Evolutionary conservation across 768 basidiomycete species (phyloP), one percentile per base, ranked within the genome.

Genomic region (Gymnopilus dilepis): DNA sequence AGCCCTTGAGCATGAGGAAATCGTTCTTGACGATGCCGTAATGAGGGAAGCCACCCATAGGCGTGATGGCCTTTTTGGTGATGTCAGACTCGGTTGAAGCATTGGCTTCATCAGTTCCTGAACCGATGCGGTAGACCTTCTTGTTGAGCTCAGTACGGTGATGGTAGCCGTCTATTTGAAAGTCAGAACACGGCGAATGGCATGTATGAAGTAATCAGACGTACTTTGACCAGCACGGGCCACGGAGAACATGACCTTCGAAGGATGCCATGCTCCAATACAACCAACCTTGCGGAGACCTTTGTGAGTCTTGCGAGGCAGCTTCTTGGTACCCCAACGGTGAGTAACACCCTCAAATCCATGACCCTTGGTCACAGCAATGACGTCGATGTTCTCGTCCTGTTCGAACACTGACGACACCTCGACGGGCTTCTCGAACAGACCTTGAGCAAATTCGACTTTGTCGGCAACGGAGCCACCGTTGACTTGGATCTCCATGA

Each of bases 171-270:
- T 95, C 92, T 94, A n/a, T n/a, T n/a, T n/a, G n/a, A n/a, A n/a
- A n/a, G 63, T n/a, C 45, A 61, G 7, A 65, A 21, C 42, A 19
- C 21, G 26, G 37, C 26, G 50, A 33, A 45, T 21, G 21, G 24
- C 19, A 5, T n/a, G 55, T 60, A 51, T 40, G 45, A 33, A 38
- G 22, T 8, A n/a, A 42, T 43, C 9, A 51, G 61, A 84, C 94
- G 70, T 77, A 94, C 92, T 93, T 91, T 98, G 97, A 93, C 97
- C 97, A 69, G 97, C 96, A 85, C 97, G 96, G 63, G 96, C 97
- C 71, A 99, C 97, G n/a, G 95, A 96, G 89, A 95, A 99, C 97
- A 99, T 99, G 87, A 99, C 97, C 82, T 97, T 97, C 72, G 90
- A 91, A 76, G 95, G 95, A 85, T 97, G 95, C 94, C 94, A 97